Evolutionary conservation across 2,329 filamentous ascomycete genomes (phyloP), one percentile per base, ranked within the genome.

Genomic region (Magnaporthiopsis incrustans): DNA sequence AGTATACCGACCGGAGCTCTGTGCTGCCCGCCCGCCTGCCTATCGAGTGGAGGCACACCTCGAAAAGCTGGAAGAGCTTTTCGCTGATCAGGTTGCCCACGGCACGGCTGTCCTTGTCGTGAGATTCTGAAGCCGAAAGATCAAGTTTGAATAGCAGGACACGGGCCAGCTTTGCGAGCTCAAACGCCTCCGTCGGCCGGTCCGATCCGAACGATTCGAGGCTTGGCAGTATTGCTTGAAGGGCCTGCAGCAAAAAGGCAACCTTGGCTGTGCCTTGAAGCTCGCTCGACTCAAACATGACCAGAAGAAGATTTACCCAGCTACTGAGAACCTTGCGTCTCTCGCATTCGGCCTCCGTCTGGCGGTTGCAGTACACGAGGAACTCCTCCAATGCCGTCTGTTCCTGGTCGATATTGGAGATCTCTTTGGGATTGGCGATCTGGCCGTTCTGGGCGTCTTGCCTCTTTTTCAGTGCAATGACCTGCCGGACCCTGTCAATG

Each of bases 21-120:
- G 90, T 79, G 63, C 85, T 88, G 5, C 89, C 87, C 1, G 87
- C 83, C 71, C 90, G 88, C 66, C 89, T 87, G 68, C 88, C 86
- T 64, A 96, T 89, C 6, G 92, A 91, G 69, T 88, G 85, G 18
- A 97, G 81, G 67, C 91, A 93, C 56, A 92, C 85, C 67, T 96
- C 90, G 81, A 99, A 97, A 4, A 98, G 84, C 72, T 97, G 90
- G 72, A 92, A 93, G 0, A 98, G 82, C 71, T 95, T 91, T 73
- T 98, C 94, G 72, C 92, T 90, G 44, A 95, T 87, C 32, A 94
- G 82, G 73, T 92, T 91, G 50, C 89, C 84, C 64, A 84, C 79
- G 58, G 76, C 72, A 27, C 69, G 67, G 67, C 69, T 72, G 10
- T 74, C 66, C n/a, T 70, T 63, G 59, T 64, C 65, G 25, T 32